Evolutionary conservation across 2,329 filamentous ascomycete genomes (phyloP).

Genomic region (Lachnellula willkommii): DNA sequence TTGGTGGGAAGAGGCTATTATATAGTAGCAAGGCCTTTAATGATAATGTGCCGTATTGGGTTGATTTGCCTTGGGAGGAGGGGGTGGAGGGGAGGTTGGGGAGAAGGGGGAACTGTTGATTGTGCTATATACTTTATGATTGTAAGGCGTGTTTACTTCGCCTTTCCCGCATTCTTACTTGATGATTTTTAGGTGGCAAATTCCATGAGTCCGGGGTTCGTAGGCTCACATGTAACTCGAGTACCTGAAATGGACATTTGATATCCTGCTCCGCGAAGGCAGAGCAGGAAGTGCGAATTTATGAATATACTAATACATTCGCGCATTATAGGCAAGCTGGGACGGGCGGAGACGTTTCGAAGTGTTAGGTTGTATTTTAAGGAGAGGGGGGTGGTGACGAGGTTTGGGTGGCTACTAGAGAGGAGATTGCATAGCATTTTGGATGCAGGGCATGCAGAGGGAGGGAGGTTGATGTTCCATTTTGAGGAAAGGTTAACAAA

Average conservation of each 20-base stretch:
- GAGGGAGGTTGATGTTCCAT: no score
- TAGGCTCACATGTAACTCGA: slow-evolving; percentile 15
- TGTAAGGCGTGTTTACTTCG: slow-evolving; percentile 39
- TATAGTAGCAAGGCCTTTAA: slow-evolving; percentile 42
- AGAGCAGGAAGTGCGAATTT: slow-evolving; percentile 42
- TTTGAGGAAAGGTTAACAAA: no score
- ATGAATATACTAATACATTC: slow-evolving; percentile 52
- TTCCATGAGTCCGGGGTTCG: slow-evolving; percentile 23
- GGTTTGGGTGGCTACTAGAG: slow-evolving; percentile 49
- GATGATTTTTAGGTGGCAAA: slow-evolving; percentile 16
- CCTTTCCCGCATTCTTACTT: slow-evolving; percentile 29
- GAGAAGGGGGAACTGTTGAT: slow-evolving; percentile 43
- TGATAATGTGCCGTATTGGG: slow-evolving; percentile 52
- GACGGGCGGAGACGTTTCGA: slow-evolving; percentile 43
- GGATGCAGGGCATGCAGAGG: no score
- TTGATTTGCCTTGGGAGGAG: slow-evolving; percentile 45
- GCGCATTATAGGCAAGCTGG: slow-evolving; percentile 46
- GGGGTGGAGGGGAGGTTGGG: slow-evolving; percentile 29
- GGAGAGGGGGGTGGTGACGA: slow-evolving; percentile 39
- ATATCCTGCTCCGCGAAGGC: slow-evolving; percentile 43
- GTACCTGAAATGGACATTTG: slow-evolving; percentile 48
- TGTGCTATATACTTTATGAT: slow-evolving; percentile 48
- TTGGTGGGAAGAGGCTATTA: slow-evolving; percentile 39
- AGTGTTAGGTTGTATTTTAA: slow-evolving; percentile 49
- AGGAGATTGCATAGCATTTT: slow-evolving; percentile 46